Conservation (phyloP, 805 yeast genomes). For the Priceomyces fermenticarens region DNA sequence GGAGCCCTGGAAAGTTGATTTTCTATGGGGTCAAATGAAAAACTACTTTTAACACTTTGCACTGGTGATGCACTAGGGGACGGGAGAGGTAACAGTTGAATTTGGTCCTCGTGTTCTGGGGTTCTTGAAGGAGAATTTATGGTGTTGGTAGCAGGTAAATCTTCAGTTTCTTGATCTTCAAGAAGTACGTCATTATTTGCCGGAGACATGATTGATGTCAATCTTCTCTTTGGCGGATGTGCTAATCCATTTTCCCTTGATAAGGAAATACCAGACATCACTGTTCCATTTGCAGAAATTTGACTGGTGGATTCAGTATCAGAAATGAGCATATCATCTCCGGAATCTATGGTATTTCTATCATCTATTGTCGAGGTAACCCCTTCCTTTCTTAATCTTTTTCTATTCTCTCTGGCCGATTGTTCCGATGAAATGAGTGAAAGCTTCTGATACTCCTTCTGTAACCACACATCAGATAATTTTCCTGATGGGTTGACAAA, state of each 20-base stretch:
- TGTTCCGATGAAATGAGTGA: constrained; percentile 15
- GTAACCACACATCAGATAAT: constrained; percentile 31
- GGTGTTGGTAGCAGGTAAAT: constrained; percentile 27
- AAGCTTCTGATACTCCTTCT: constrained; percentile 24
- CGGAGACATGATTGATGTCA: constrained; percentile 20
- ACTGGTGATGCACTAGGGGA: constrained; percentile 51
- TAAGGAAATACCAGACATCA: constrained; percentile 8
- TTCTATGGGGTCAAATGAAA: constrained; percentile 14
- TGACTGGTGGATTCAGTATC: constrained; percentile 30
- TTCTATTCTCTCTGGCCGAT: constrained; percentile 22
- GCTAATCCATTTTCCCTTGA: constrained; percentile 15
- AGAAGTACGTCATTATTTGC: constrained; percentile 3
- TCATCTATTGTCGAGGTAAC: constrained; percentile 11
- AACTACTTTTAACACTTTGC: constrained; percentile 12
- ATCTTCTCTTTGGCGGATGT: constrained; percentile 39
- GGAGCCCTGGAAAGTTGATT: constrained; percentile 19
- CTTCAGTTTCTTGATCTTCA: constrained; percentile 6
- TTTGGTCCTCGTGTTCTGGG: constrained; percentile 35
- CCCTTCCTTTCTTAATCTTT: constrained; percentile 18
- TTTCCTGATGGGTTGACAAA: constrained; percentile 28
- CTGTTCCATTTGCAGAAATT: constrained; percentile 13
- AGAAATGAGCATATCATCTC: constrained; percentile 34
- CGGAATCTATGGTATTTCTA: constrained; percentile 17
- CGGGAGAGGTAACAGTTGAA: constrained; percentile 58
- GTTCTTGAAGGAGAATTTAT: constrained; percentile 30